Conservation (phyloP, 257 asterid genomes). For the Sherardia arvensis region DNA sequence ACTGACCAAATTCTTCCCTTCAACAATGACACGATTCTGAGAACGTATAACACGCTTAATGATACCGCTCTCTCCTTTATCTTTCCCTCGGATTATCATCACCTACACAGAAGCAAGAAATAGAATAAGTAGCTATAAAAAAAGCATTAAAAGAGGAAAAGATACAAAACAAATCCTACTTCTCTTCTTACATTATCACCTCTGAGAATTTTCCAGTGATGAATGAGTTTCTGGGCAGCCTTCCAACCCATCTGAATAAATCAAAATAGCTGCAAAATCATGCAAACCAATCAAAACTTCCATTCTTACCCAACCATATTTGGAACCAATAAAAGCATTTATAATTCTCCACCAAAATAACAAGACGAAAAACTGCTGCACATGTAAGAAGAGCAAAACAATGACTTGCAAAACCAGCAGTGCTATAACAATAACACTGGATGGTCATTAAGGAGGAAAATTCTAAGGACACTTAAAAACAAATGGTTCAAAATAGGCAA, state of each 20-base stretch:
- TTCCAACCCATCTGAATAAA: slow-evolving; percentile 70
- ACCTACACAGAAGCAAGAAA: slow-evolving; percentile 38
- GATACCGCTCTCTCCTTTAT: slow-evolving; percentile 79
- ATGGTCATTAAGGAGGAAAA: no score
- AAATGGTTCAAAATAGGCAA: no score
- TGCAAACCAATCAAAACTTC: neutral
- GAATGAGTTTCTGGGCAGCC: slow-evolving; percentile 84
- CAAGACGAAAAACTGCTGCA: no score
- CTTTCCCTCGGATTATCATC: slow-evolving; percentile 92
- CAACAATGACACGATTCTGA: slow-evolving; percentile 86
- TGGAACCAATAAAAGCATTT: no score
- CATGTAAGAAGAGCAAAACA: no score
- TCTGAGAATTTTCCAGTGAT: slow-evolving; percentile 85
- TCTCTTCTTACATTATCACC: slow-evolving; percentile 75
- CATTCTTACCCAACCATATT: neutral
- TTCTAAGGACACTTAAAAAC: no score
- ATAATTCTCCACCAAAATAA: no score
- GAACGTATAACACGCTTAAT: slow-evolving; percentile 77
- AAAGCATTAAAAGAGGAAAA: neutral
- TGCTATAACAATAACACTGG: no score
- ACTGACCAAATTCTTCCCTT: slow-evolving; percentile 87
- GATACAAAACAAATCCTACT: neutral
- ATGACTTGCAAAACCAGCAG: no score
- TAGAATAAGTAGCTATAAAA: neutral
- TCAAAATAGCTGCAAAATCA: neutral